A percentile compares a stretch with the other conserved stretches of the same genome.
Evolutionary conservation across 352 stramenopile genomes (phyloP).

Genomic region (Globisporangium radiosum): DNA sequence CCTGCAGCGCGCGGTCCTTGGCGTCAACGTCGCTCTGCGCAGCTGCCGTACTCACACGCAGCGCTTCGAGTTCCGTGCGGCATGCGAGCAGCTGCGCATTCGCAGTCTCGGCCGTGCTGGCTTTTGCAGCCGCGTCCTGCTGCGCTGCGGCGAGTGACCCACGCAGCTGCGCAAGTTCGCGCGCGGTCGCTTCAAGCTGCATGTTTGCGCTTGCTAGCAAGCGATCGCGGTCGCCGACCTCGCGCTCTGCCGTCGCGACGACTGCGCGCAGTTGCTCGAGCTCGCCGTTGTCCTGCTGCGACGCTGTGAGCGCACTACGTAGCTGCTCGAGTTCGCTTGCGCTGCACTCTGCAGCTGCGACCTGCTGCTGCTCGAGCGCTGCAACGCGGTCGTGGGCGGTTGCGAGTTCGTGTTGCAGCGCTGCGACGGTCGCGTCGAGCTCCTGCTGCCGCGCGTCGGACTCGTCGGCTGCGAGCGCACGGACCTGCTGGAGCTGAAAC

Average conservation of each 20-base stretch:
- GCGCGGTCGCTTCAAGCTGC: conserved; percentile 1
- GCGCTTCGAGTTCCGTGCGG: conserved; percentile 1
- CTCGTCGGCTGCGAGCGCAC: conserved; percentile 45
- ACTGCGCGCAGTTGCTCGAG: conserved; percentile 4
- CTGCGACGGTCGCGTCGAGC: conserved; percentile 14
- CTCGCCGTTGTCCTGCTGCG: background rate
- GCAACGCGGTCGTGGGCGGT: conserved; percentile 1
- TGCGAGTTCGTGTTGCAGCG: conserved; percentile 15
- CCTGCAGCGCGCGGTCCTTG: conserved; percentile 2
- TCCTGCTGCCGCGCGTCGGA: conserved; percentile 26
- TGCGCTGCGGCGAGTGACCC: too few relatives aligned
- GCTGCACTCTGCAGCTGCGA: background rate
- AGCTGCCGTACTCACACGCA: background rate
- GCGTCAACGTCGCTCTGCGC: conserved; percentile 1
- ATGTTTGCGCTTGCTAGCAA: background rate
- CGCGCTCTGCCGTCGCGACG: conserved; percentile 1
- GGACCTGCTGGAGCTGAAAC: conserved; percentile 71
- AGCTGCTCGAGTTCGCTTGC: conserved; percentile 1
- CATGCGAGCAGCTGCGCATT: too few relatives aligned
- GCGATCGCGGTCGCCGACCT: background rate
- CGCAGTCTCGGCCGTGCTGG: too few relatives aligned
- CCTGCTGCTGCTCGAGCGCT: conserved; percentile 7
- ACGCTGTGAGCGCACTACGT: too few relatives aligned
- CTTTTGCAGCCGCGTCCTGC: too few relatives aligned
- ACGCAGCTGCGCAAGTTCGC: too few relatives aligned